Base-by-base conservation (phyloP, 495 filamentous ascomycete genomes). In the Penicillium lagena region DNA sequence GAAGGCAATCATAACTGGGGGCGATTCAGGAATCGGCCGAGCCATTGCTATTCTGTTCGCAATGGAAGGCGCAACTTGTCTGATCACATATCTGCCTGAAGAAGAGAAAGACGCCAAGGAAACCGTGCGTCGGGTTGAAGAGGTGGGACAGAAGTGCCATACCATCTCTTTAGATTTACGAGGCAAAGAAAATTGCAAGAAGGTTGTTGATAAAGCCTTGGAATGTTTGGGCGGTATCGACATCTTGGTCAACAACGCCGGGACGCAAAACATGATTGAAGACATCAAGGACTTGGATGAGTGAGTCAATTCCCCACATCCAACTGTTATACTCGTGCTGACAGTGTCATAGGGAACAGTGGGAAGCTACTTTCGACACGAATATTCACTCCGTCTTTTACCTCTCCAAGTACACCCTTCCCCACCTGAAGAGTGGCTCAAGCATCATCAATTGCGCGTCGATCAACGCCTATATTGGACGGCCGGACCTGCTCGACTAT, bases 401-500 rank as follows among this genome's bases (percentile, higher is more conserved):
- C 60, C 69, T 93, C 17, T 75, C 87, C 44, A 93, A 93, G 62
- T 89, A 90, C 58, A 67, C 72, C 11, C 68, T 90, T 29, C 83
- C 83, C 3, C 83, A 90, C 60, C 79, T 94, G 73, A 78, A 78
- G 58, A 64, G 64, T 13, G 87, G 87, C 27, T 76, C 77, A 45
- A 83, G 77, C 12, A 89, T 93, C 56, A 89, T 90, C 68, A 90
- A 90, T 67, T 88, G 86, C 60, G 83, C 85, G 34, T 86, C 75
- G 6, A 66, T 91, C 44, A 91, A 93, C 64, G 80, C 81, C 31
- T 95, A 91, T 67, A 79, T 88, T 46, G 86, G 87, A 29, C 83
- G 86, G 6, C 83, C 82, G 0, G 87, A 91, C 51, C 77, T 93
- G 2, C 79, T 95, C 13, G 88, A 95, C 70, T 91, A 94, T 67